Evolutionary conservation across 768 basidiomycete species (phyloP).

Genomic region (Kwoniella europaea): DNA sequence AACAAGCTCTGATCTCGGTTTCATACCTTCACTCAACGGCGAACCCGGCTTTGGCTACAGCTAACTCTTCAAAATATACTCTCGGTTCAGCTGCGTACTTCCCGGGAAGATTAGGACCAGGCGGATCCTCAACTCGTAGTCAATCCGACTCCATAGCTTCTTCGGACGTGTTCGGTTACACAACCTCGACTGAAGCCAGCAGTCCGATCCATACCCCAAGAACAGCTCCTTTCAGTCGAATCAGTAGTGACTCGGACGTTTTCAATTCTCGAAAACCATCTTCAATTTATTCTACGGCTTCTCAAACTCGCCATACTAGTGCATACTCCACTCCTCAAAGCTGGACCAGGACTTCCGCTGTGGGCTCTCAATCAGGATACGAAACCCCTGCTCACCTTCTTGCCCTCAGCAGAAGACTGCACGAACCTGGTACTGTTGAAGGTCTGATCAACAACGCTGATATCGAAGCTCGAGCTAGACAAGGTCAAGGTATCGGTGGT

Average conservation of each 20-base stretch:
- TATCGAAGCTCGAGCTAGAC: conserved; percentile 18
- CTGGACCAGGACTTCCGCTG: conserved; percentile 1
- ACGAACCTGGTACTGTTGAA: conserved; percentile 35
- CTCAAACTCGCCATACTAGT: neutral
- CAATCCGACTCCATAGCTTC: conserved; percentile 1
- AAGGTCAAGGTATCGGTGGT: conserved; percentile 34
- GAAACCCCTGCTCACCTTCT: conserved; percentile 27
- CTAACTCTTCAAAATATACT: conserved; percentile 13
- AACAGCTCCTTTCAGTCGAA: conserved; percentile 9
- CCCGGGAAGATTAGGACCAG: conserved; percentile 5
- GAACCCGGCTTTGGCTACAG: neutral
- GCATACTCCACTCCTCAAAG: conserved; percentile 4
- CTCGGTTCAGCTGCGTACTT: conserved; percentile 26
- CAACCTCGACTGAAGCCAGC: conserved; percentile 7
- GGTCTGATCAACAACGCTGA: conserved; percentile 27
- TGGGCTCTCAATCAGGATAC: neutral
- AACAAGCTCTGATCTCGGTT: conserved; percentile 17
- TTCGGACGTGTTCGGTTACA: conserved; percentile 19
- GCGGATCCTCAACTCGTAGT: neutral
- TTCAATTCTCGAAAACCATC: conserved; percentile 16
- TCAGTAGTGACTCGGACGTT: conserved; percentile 16
- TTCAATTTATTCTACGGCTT: conserved; percentile 12
- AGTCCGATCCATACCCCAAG: conserved; percentile 16
- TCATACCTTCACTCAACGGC: conserved; percentile 10
- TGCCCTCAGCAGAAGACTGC: conserved; percentile 25